Evolutionary conservation across 208 protist species (phyloP), one percentile per base, ranked within the genome.

Genomic region (Vickermania ingenoplastis): DNA sequence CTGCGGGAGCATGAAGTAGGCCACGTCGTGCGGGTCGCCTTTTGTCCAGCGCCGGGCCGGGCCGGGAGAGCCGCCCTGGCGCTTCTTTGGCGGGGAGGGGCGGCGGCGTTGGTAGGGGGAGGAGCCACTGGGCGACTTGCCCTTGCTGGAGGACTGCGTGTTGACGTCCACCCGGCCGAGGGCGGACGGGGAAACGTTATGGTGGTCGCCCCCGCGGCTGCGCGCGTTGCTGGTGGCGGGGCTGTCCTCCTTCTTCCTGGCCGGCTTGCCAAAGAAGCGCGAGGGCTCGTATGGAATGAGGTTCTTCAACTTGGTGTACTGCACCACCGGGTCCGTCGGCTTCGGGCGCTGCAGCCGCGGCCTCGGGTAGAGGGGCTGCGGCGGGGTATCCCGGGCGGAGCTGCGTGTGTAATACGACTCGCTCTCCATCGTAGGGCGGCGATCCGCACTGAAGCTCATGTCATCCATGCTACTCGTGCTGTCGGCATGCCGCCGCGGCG

Each of bases 271-370:
- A 17, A 45, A 45, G 11, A 17, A 17, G 36, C 17, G 36, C 36
- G 36, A 17, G 36, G 36, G 36, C 36, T 45, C 36, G 36, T 45
- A 45, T 17, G 36, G 36, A 45, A 45, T 45, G 17, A 45, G 36
- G 36, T 45, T 45, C 36, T 45, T 45, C 11, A 45, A n/a, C 36
- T 45, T 45, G 36, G 36, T 45, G 36, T 45, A 45, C 36, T 45
- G 36, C 36, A 45, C 36, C 36, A 45, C 36, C 11, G 7, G 36
- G 11, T 45, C 36, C 17, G 36, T 7, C 11, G 36, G 17, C 36
- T 45, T 45, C 11, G 36, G 36, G n/a, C n/a, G n/a, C n/a, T n/a
- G n/a, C n/a, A n/a, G n/a, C n/a, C n/a, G n/a, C n/a, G n/a, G n/a
- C n/a, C n/a, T n/a, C n/a, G n/a, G n/a, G n/a, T n/a, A n/a, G n/a